Percentiles rank a stretch among this genome's conserved stretches.
phyloP scores from a whole-genome alignment of 441 rosid genomes.

The Aquilaria agallochum region DNA sequence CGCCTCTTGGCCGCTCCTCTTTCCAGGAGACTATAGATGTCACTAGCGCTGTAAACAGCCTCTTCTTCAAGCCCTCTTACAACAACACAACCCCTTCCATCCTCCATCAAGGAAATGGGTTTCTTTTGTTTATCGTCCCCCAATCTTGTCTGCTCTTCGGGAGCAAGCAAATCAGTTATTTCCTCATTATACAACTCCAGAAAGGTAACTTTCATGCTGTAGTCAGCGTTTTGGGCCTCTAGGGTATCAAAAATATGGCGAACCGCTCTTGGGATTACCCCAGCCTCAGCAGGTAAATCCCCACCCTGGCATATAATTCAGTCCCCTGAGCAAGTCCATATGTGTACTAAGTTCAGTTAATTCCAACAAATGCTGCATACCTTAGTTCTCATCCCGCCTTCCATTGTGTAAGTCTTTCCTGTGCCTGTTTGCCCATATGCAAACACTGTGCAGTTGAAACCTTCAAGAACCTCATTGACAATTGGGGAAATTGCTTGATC shows the following conservation, averaged over 20 bases:
- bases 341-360: too few species aligned
- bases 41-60: conserved; percentile 85
- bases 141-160: conserved; percentile 54
- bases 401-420: conserved; percentile 91
- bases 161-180: conserved; percentile 75
- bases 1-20: conserved; percentile 83
- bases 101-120: conserved; percentile 85
- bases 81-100: conserved; percentile 89
- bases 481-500: conserved; percentile 84
- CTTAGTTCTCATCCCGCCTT: conserved; percentile 93
- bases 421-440: conserved; percentile 97
- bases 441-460: conserved; percentile 90
- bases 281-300: conserved; percentile 91
- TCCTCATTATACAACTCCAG: conserved; percentile 94
- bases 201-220: conserved; percentile 90
- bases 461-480: conserved; percentile 88
- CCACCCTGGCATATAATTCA: conserved; percentile 48
- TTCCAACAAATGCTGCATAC: conserved; percentile 19
- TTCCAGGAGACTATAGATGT: conserved; percentile 77
- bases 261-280: conserved; percentile 93
- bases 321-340: background rate
- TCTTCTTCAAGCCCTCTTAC: conserved; percentile 93
- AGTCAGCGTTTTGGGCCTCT: conserved; percentile 86
- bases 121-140: conserved; percentile 75
- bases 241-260: conserved; percentile 76